These are phyloP conservation scores for Colletotrichum chrysophilum DNA, from an alignment of 2,329 filamentous ascomycete genomes.

Conservation along the genomic window DNA sequence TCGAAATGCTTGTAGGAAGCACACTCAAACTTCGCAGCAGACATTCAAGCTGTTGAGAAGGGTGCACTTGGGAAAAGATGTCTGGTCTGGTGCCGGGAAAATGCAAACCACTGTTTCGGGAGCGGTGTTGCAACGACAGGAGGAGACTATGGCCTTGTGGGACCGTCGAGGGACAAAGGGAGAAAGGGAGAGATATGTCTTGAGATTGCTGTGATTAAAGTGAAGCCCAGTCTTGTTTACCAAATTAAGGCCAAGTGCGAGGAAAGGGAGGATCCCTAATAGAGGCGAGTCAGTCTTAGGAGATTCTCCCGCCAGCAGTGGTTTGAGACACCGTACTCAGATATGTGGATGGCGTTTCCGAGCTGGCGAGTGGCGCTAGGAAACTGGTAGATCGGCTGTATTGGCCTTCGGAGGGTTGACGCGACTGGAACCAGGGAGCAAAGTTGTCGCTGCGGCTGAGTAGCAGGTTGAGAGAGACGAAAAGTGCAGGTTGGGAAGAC, in stretches of 20 bases:
- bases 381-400: not conserved
- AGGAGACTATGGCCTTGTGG: slow-evolving; percentile 21
- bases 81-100: slow-evolving; percentile 16
- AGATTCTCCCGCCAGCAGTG: slow-evolving; percentile 5
- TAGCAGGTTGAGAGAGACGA: not conserved
- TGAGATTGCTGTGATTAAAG: slow-evolving; percentile 18
- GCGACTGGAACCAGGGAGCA: not conserved
- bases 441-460: not conserved
- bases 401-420: not conserved
- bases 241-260: slow-evolving; percentile 5
- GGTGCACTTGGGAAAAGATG: slow-evolving; percentile 21
- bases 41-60: slow-evolving; percentile 56
- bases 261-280: slow-evolving; percentile 14
- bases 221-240: not conserved
- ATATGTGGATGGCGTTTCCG: slow-evolving; percentile 15
- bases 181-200: slow-evolving; percentile 22
- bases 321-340: slow-evolving; percentile 21
- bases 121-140: slow-evolving; percentile 23
- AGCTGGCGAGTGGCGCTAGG: slow-evolving; percentile 10
- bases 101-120: slow-evolving; percentile 26
- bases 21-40: slow-evolving; percentile 61
- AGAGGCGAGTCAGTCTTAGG: slow-evolving; percentile 16
- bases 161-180: slow-evolving; percentile 15
- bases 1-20: slow-evolving; percentile 64
- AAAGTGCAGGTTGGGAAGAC: not conserved